Evolutionary conservation across 2,329 filamentous ascomycete species (phyloP).

Genomic region (Sporothrix brunneoviolacea): DNA sequence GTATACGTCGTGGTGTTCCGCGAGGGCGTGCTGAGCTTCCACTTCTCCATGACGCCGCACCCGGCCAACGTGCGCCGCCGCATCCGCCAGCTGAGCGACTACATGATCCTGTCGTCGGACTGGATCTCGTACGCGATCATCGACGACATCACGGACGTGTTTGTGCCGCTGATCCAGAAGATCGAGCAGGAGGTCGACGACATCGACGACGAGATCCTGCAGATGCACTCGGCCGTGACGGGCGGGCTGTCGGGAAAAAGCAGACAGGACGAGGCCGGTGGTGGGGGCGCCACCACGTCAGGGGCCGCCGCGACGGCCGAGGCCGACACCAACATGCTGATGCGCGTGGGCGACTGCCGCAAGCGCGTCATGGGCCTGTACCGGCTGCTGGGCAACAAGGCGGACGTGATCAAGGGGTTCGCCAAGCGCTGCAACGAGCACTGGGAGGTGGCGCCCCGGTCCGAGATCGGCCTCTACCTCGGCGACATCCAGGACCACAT

Average conservation of each 20-base stretch:
- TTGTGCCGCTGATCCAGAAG: slow-evolving; percentile 81
- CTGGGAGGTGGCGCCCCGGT: slow-evolving; percentile 91
- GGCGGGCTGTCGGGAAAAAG: background rate
- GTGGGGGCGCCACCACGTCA: slow-evolving; percentile 33
- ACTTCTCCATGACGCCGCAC: slow-evolving; percentile 94
- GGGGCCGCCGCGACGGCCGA: slow-evolving; percentile 13
- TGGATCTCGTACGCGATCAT: slow-evolving; percentile 99
- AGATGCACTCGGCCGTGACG: slow-evolving; percentile 59
- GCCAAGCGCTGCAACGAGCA: slow-evolving; percentile 97
- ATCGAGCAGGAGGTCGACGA: slow-evolving; percentile 97
- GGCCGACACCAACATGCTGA: slow-evolving; percentile 59
- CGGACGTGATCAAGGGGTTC: slow-evolving; percentile 98
- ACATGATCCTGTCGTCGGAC: slow-evolving; percentile 84
- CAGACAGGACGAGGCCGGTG: slow-evolving; percentile 30
- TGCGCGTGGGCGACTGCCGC: slow-evolving; percentile 84
- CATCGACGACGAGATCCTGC: slow-evolving; percentile 86
- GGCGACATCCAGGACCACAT: slow-evolving; percentile 99
- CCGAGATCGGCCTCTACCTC: slow-evolving; percentile 93
- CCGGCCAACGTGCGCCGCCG: slow-evolving; percentile 91
- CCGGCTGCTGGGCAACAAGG: slow-evolving; percentile 88
- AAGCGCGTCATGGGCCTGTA: slow-evolving; percentile 98
- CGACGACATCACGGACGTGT: slow-evolving; percentile 96
- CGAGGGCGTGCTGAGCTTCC: slow-evolving; percentile 91
- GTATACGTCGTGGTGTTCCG: slow-evolving; percentile 97
- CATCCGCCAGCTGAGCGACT: slow-evolving; percentile 89